phyloP scores from a whole-genome alignment of 768 basidiomycete genomes.

The Tricholoma matsutake region DNA sequence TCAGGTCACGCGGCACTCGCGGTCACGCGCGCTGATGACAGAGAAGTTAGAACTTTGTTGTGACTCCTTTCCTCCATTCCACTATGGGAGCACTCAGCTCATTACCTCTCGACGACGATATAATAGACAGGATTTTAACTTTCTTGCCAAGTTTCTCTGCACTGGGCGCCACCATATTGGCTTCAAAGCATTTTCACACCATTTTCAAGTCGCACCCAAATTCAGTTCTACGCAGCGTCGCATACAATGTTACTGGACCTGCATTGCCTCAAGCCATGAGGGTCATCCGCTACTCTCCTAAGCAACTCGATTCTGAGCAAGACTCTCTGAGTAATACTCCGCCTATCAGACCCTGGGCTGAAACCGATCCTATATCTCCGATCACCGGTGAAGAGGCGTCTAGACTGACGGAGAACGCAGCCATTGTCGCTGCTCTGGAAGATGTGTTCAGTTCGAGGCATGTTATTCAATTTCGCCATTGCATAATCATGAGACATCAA shows the following conservation, averaged over 20 bases:
- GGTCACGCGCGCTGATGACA: too few relatives aligned
- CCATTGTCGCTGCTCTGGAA: constrained; percentile 13
- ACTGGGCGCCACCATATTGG: constrained; percentile 14
- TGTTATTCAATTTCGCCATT: constrained; percentile 1
- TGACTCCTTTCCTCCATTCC: too few relatives aligned
- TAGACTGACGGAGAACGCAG: constrained; percentile 1
- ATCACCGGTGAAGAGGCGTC: constrained; percentile 4
- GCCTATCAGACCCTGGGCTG: neutral
- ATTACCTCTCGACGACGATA: constrained; percentile 20
- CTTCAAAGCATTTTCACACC: constrained; percentile 20
- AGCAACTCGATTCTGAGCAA: neutral
- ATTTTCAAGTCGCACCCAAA: constrained; percentile 21
- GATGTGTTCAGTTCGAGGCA: constrained; percentile 22
- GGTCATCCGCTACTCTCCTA: constrained; percentile 9
- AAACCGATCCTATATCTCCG: constrained; percentile 8
- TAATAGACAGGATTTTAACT: constrained; percentile 23
- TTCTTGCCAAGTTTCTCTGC: constrained; percentile 19
- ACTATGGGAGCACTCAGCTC: neutral
- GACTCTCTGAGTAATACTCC: neutral
- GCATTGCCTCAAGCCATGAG: constrained; percentile 23
- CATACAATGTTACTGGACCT: constrained; percentile 24
- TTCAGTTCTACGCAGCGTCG: constrained; percentile 21
- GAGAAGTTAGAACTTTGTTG: neutral
- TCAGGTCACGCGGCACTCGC: neutral
- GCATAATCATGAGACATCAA: neutral